A percentile compares a stretch with the other conserved stretches of the same genome.
Evolutionary conservation across 345 rosid genomes (phyloP).

Genomic region (Cardamine resedifolia): DNA sequence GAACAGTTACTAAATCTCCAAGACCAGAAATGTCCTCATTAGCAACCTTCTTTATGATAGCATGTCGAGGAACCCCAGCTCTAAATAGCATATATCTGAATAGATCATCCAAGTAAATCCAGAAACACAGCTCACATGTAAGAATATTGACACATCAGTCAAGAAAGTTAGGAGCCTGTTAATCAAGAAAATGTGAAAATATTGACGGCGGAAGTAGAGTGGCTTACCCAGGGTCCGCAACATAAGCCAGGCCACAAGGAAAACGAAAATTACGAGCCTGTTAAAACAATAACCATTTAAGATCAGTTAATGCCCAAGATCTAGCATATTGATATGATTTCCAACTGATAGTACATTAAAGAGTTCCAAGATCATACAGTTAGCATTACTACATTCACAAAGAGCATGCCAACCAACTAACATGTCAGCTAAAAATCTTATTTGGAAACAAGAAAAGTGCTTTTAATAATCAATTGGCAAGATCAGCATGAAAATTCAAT

Average conservation of each 20-base stretch:
- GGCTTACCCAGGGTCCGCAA: constrained; percentile 93
- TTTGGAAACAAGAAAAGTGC: not conserved
- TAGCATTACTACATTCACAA: not conserved
- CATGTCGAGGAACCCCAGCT: constrained; percentile 97
- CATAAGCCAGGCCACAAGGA: constrained; percentile 87
- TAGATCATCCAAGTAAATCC: constrained; percentile 21
- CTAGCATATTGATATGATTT: not conserved
- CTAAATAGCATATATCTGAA: constrained; percentile 88
- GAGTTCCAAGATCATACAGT: not conserved
- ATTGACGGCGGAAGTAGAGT: constrained; percentile 19
- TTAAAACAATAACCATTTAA: constrained; percentile 20
- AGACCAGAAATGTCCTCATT: constrained; percentile 75
- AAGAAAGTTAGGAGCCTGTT: not conserved
- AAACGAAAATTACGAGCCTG: constrained; percentile 96
- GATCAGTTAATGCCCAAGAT: constrained; percentile 20
- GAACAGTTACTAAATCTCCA: constrained; percentile 61
- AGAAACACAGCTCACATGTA: constrained; percentile 15
- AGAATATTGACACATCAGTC: constrained; percentile 14
- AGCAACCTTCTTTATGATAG: constrained; percentile 88
- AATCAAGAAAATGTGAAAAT: constrained; percentile 16
- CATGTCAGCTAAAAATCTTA: constrained; percentile 21
- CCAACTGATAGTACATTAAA: not conserved
- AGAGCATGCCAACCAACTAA: not conserved
- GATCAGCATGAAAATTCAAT: not conserved
- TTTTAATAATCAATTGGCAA: not conserved